Base-by-base conservation (phyloP, 495 filamentous ascomycete species). In the Penicillium goetzii region DNA sequence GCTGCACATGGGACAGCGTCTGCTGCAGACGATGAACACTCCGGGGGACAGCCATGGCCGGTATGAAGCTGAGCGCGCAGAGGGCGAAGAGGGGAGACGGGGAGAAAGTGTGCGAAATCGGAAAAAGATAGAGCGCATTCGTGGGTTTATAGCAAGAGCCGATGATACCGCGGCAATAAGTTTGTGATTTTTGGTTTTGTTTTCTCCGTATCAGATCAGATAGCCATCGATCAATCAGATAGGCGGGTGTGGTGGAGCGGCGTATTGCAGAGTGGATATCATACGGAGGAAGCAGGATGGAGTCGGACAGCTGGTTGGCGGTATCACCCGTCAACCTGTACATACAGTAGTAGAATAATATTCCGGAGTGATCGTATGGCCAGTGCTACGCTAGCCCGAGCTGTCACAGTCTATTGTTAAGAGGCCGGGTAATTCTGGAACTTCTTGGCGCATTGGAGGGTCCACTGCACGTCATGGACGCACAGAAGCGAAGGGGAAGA, bases 11-110 rank as follows among this genome's bases (percentile, higher is more conserved):
- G 10, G 73, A 73, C 26, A 79, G 63, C 23, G 77, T 79, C 66
- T 79, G 75, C 45, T 78, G 73, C 51, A 79, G 67, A 43, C 77
- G 72, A 54, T 74, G 74, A 50, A 75, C 71, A 65, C 67, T 70
- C 41, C 67, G 52, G 9, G 61, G 49, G 50, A 71, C 60, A 30
- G 73, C 67, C 76, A 79, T 79, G 33, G 11, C 17, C 14, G 23
- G 36, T 25, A 41, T 23, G 11, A 26, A 25, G 19, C 30, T 17
- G 12, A 19, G n/a, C 0, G 14, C 11, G 4, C 0, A 12, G 9
- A 19, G 19, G 7, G 57, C 28, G 25, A 40, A 33, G 40, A 34
- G 21, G 15, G 10, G 14, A 26, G 34, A 21, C 4, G 7, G 19
- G 6, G 23, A 17, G 14, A 11, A 57, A 40, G 54, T 47, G 21